Conservation (phyloP, 768 basidiomycete genomes). For the Trametes maxima region DNA sequence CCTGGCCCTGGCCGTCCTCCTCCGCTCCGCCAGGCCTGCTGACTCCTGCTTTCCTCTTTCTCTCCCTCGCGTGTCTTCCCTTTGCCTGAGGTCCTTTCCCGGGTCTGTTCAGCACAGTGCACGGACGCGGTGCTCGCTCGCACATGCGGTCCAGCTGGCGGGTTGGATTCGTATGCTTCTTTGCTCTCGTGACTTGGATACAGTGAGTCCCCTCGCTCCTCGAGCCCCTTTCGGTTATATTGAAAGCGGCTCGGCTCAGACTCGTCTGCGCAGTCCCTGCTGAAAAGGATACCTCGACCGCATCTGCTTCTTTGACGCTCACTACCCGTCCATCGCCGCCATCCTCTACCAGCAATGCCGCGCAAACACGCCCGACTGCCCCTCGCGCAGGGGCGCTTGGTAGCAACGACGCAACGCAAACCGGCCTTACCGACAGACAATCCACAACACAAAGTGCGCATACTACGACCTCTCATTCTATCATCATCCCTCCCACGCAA, state of each 20-base stretch:
- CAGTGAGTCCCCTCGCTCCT: conserved; percentile 7
- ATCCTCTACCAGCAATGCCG: neutral
- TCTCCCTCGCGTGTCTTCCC: neutral
- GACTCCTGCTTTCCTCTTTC: neutral
- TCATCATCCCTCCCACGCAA: conserved; percentile 10
- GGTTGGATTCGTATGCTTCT: conserved; percentile 3
- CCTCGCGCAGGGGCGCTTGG: neutral
- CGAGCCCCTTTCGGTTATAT: neutral
- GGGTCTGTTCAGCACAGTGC: neutral
- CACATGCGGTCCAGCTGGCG: conserved; percentile 19
- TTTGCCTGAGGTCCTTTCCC: neutral
- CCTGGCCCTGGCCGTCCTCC: conserved; percentile 4
- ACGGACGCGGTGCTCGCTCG: conserved; percentile 15
- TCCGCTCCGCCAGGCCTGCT: conserved; percentile 2
- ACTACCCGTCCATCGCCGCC: neutral
- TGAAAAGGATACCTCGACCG: neutral
- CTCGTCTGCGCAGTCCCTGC: conserved; percentile 12
- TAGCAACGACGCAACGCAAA: conserved; percentile 11
- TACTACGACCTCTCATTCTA: conserved; percentile 1
- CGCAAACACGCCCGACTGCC: neutral
- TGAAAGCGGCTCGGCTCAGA: neutral
- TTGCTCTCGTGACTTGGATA: conserved; percentile 1
- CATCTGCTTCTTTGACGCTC: neutral
- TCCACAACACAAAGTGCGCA: neutral
- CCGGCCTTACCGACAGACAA: neutral